Percentiles rank a stretch among this genome's conserved stretches.
phyloP scores from a whole-genome alignment of 1,284 basidiomycete species.

The Fomitiporia mediterranea region DNA sequence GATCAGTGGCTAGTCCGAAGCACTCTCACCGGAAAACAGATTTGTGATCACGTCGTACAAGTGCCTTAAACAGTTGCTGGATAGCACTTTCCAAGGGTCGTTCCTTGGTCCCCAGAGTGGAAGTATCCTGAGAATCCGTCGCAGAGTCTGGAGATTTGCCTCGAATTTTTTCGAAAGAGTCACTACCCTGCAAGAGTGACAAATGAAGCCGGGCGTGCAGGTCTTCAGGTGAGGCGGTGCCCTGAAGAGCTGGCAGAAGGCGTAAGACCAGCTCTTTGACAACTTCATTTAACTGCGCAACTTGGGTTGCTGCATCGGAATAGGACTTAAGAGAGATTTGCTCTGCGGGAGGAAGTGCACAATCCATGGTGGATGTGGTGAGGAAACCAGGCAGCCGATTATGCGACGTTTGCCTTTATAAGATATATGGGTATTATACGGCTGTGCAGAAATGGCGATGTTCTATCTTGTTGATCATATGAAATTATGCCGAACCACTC shows the following conservation, averaged over 20 bases:
- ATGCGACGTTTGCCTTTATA: too few species aligned
- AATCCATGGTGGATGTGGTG: too few species aligned
- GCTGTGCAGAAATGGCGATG: too few species aligned
- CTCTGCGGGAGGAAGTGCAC: too few species aligned
- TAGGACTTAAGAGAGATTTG: neutral
- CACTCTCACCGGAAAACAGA: conserved; percentile 5
- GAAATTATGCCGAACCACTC: too few species aligned
- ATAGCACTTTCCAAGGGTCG: conserved; percentile 1
- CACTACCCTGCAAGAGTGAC: neutral
- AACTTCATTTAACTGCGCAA: neutral
- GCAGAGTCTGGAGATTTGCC: neutral
- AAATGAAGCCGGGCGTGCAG: neutral
- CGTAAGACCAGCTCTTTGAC: neutral
- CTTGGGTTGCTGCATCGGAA: neutral
- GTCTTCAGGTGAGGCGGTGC: neutral
- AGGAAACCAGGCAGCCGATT: too few species aligned
- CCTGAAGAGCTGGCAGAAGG: neutral
- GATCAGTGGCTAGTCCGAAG: too few species aligned
- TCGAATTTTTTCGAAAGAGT: neutral
- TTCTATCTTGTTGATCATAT: too few species aligned
- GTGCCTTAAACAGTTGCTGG: neutral
- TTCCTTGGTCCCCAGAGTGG: neutral
- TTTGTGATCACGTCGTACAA: conserved; percentile 7
- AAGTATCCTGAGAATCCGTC: neutral
- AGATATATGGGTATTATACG: too few species aligned